Base-by-base conservation (phyloP, 192 early-diverging fungal species). In the Rhizophagus clarus region DNA sequence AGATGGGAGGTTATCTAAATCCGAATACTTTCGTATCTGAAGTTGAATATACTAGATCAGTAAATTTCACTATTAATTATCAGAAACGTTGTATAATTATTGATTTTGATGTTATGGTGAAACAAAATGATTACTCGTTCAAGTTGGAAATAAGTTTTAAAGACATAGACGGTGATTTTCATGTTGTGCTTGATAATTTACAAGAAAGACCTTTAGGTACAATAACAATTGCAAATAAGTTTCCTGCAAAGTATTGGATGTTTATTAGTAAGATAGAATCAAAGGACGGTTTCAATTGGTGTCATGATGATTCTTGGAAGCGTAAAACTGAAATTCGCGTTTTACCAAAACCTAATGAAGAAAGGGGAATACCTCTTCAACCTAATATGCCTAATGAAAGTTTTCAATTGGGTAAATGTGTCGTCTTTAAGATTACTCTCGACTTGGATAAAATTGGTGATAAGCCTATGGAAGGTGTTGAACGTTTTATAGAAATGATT, bases 151-250 rank as follows among this genome's bases (percentile, higher is more conserved):
- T 68, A 20, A 68, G 51, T 40, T 87, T 87, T 31, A 85, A 87
- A 49, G 82, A 84, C 60, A 45, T 87, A 0, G 51, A 66, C 17
- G 80, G 70, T 0, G 81, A 81, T 11, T 66, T 76, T 2, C 42
- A 68, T 9, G 47, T 85, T 0, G 82, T 84, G 34, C 29, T 81
- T 26, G 71, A 77, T n/a, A 15, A 81, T 9, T 45, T 14, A n/a
- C 7, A 78, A 82, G n/a, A 51, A 17, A 2, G 17, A 8, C 14
- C 61, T 12, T 45, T 42, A 0, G 42, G 68, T 0, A 64, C 72
- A n/a, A 34, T 89, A 32, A 89, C 86, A 2, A 83, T 90, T 12
- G 70, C 80, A 11, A 67, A 87, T 5, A 82, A 82, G 12, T 82
- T 81, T 64, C 87, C 89, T 5, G 81, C 85, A 12, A 80, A 73